Percentiles rank a stretch among this genome's conserved stretches.
Evolutionary conservation across 108 stramenopile species (phyloP).

Genomic region (Cafeteria roenbergensis): DNA sequence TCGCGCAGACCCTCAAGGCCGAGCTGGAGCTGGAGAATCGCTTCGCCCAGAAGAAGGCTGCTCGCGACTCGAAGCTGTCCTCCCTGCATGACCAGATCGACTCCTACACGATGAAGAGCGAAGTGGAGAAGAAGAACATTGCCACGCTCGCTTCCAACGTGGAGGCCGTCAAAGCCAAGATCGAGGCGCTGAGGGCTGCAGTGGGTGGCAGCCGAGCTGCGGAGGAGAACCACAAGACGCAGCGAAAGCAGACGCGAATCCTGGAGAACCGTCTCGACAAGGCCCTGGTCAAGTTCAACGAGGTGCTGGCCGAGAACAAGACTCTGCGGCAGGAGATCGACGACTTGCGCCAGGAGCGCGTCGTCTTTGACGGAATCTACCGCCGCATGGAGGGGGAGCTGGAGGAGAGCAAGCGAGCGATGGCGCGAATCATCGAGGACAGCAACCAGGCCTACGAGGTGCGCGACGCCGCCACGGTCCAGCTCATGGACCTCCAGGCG

Average conservation of each 20-base stretch:
- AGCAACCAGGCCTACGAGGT: conserved; percentile 66
- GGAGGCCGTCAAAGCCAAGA: neutral
- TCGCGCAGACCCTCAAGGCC: conserved; percentile 58
- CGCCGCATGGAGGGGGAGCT: conserved; percentile 50
- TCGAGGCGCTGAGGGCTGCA: neutral
- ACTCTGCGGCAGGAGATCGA: conserved; percentile 62
- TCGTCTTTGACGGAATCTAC: conserved; percentile 67
- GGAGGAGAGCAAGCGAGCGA: conserved; percentile 58
- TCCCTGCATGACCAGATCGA: neutral
- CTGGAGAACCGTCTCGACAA: conserved; percentile 72
- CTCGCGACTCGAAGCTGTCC: neutral
- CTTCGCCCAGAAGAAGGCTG: conserved; percentile 40
- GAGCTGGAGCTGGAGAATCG: conserved; percentile 62
- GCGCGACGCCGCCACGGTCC: conserved; percentile 62
- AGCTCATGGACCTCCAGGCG: conserved; percentile 3
- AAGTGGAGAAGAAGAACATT: neutral
- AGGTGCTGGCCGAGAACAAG: conserved; percentile 59
- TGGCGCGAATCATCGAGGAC: conserved; percentile 66
- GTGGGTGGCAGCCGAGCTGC: conserved; percentile 67
- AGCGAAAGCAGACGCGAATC: conserved; percentile 61
- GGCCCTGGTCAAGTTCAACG: conserved; percentile 68
- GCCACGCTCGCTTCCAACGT: neutral
- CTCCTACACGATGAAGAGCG: neutral
- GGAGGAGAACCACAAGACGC: conserved; percentile 47
- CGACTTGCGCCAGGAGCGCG: conserved; percentile 59